Evolutionary conservation across 352 stramenopile species (phyloP).

Genomic region (Phytophthora pistaciae): DNA sequence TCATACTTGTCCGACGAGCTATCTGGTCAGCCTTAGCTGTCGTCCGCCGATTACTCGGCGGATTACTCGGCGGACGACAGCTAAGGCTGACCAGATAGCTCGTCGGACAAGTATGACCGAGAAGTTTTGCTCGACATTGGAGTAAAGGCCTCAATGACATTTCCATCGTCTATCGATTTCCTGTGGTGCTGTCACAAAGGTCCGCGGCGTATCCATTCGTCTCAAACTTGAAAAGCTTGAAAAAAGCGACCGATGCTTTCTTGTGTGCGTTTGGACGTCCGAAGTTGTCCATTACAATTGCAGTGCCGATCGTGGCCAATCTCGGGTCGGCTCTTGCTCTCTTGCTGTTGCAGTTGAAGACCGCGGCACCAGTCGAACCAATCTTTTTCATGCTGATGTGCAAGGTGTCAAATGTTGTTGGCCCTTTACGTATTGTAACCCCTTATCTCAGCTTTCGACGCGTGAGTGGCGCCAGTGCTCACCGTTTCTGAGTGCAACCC

Average conservation of each 20-base stretch:
- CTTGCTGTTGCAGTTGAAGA: slow-evolving; percentile 2
- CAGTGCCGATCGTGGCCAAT: neutral
- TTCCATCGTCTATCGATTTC: too few relatives aligned
- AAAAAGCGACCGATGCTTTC: neutral
- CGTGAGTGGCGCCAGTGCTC: neutral
- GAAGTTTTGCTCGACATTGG: too few relatives aligned
- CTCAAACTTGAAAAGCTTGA: too few relatives aligned
- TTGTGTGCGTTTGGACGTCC: neutral
- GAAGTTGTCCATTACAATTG: neutral
- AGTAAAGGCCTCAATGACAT: too few relatives aligned
- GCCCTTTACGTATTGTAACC: neutral
- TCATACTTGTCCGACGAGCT: too few relatives aligned
- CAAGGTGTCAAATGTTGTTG: neutral
- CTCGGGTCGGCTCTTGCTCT: neutral
- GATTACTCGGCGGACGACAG: too few relatives aligned
- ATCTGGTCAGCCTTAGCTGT: too few relatives aligned
- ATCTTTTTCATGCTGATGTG: slow-evolving; percentile 2
- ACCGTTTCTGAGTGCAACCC: neutral
- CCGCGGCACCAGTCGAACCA: neutral
- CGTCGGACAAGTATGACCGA: too few relatives aligned
- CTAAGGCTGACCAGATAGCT: too few relatives aligned
- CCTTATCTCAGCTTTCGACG: neutral
- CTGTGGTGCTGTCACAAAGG: too few relatives aligned
- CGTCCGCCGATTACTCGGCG: too few relatives aligned
- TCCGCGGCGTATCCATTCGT: too few relatives aligned